These are phyloP conservation scores for Houttuynia cordata DNA, from an alignment of 164 flowering plant genomes.

Conservation along the genomic window DNA sequence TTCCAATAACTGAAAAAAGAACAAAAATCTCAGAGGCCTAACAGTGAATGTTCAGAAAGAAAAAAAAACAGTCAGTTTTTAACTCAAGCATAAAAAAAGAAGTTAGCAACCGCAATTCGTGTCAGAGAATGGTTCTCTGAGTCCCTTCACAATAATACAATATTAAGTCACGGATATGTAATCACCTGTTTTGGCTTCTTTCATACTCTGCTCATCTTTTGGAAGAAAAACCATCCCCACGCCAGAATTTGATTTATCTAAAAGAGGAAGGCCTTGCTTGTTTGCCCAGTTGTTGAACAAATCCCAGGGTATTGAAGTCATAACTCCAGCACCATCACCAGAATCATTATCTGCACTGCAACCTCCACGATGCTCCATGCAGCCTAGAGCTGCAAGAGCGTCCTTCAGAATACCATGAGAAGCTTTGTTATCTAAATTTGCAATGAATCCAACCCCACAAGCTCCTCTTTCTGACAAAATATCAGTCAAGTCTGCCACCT, in stretches of 20 bases:
- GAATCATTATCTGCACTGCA: conserved; percentile 99
- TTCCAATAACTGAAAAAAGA: conserved; percentile 50
- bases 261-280: conserved; percentile 54
- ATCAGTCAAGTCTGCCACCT: conserved; percentile 81
- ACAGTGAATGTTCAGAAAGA: neutral
- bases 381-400: conserved; percentile 91
- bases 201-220: conserved; percentile 39
- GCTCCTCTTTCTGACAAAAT: conserved; percentile 95
- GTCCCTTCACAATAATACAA: neutral
- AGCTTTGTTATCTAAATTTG: conserved; percentile 73
- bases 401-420: conserved; percentile 67
- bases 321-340: conserved; percentile 96
- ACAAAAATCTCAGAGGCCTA: conserved; percentile 1
- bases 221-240: conserved; percentile 98
- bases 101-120: too few species aligned
- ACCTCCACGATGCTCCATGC: conserved; percentile 99
- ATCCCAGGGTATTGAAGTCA: conserved; percentile 98
- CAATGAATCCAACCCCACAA: conserved; percentile 99
- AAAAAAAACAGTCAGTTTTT: neutral
- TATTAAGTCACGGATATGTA: neutral
- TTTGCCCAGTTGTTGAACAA: conserved; percentile 73
- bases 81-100: neutral
- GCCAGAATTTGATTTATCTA: conserved; percentile 76
- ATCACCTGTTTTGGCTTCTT: conserved; percentile 75
- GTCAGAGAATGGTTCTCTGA: neutral